These are phyloP conservation scores for Kwoniella europaea DNA, from an alignment of 768 basidiomycete genomes.

Conservation along the genomic window DNA sequence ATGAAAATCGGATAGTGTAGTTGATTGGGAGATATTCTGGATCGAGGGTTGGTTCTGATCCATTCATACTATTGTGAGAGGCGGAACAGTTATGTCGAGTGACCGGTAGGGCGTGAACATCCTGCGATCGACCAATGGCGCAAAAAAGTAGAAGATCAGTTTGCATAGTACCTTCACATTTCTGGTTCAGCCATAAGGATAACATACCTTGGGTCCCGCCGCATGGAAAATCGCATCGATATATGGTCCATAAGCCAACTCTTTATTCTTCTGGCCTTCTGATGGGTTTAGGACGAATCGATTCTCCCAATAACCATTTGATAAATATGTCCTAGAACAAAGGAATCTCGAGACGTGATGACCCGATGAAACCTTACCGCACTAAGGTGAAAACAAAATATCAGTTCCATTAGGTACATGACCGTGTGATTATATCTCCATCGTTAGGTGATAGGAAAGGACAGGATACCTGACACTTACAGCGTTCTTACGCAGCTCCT, in stretches of 20 bases:
- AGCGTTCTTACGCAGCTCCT: slow-evolving; percentile 23
- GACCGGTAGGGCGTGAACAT: slow-evolving; percentile 23
- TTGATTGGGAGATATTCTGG: slow-evolving; percentile 24
- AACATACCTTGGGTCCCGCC: slow-evolving; percentile 29
- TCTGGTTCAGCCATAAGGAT: too few relatives aligned
- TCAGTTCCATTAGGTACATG: background rate
- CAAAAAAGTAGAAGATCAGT: background rate
- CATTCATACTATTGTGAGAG: background rate
- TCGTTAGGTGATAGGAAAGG: background rate
- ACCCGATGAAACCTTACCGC: slow-evolving; percentile 20
- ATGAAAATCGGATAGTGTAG: slow-evolving; percentile 26
- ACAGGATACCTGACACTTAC: slow-evolving; percentile 11
- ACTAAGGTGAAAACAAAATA: slow-evolving; percentile 4
- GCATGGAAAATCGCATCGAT: slow-evolving; percentile 18
- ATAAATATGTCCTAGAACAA: slow-evolving; percentile 15
- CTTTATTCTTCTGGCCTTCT: slow-evolving; percentile 14
- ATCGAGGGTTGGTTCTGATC: background rate
- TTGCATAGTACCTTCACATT: too few relatives aligned
- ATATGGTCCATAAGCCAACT: slow-evolving; percentile 40
- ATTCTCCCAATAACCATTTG: slow-evolving; percentile 36
- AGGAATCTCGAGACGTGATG: slow-evolving; percentile 14
- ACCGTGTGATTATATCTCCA: background rate
- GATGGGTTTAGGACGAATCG: slow-evolving; percentile 21
- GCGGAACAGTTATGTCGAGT: slow-evolving; percentile 16
- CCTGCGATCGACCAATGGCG: slow-evolving; percentile 3